Evolutionary conservation across 2,329 filamentous ascomycete species (phyloP), one percentile per base, ranked within the genome.

Genomic region (Fulvia fulva): DNA sequence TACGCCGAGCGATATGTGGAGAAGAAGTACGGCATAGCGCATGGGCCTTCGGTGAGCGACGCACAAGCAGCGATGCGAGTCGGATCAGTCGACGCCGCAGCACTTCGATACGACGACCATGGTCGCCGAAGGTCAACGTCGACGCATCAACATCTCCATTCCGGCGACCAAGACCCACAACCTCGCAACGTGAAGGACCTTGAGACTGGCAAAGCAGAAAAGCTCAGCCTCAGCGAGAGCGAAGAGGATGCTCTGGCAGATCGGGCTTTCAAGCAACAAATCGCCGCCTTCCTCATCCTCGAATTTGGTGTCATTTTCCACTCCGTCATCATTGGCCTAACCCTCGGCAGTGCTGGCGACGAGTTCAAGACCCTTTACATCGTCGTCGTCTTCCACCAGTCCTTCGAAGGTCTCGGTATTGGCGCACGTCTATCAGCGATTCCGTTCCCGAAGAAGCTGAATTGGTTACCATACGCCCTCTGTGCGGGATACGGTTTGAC

Each of bases 381-480:
- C 50, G 84, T 87, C 30, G 77, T 87, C 7, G 85, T 91, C 67
- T 96, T 97, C 80, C 92, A 97, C 73, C 92, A 97, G 72, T 90
- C 89, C 37, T 96, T 97, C 61, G 92, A 97, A 75, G 92, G 92
- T 12, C 86, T 97, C 12, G 92, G 91, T 81, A 81, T 97, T 5
- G 92, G 92, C 22, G 87, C 91, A 2, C 87, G 93, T 58, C 82
- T 97, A 1, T 90, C 91, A 0, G 83, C 84, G 1, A 85, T 90
- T 0, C 81, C 84, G 0, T 97, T 91, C 88, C 90, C 92, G 0
- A 76, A 79, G 41, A 79, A 79, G 30, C 88, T 89, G 70, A 74
- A 76, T 34, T 88, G 84, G 83, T 87, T 91, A 53, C 90, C 91
- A 0, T 96, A 91, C 73, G 53, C 86, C 1, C 82, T 97, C 14